Base-by-base conservation (phyloP, 2,329 filamentous ascomycete species). In the Basipetospora chlamydospora region DNA sequence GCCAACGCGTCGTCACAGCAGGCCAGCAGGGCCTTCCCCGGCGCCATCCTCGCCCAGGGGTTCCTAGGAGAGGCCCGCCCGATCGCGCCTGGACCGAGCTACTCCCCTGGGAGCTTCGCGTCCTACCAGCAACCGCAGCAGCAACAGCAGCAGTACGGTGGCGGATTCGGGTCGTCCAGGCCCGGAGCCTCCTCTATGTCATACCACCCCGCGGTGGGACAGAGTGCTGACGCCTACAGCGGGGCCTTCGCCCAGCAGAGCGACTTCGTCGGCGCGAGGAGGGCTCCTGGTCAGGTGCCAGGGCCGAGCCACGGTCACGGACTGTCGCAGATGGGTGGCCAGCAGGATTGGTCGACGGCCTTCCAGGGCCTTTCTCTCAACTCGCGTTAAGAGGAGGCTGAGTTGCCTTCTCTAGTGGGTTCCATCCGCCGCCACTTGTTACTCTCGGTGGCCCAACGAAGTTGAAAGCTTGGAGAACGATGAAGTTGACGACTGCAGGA, bases 311-410 rank as follows among this genome's bases (percentile, higher is more conserved):
- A 57, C 35, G 46, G 52, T 7, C 61, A 64, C 39, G 53, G 51
- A n/a, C 42, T 58, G 42, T 58, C 56, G 41, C 49, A 58, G 44
- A 56, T 69, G 39, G 51, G 54, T 35, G 53, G 55, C 21, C 64
- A 66, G 47, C 60, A 64, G 33, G 76, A 80, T 34, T 82, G 78
- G 77, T 58, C 67, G 18, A 60, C 61, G 37, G 57, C 66, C 5
- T 83, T 84, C 52, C 79, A 85, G 52, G 72, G 79, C 8, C 59
- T 86, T 13, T 86, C 80, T 2, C 66, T 86, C 43, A 80, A 80
- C 49, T 70, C 72, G 44, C 67, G 68, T 42, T 73, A 49, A 58
- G 10, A 28, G 7, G 15, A 26, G n/a, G n/a, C n/a, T n/a, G n/a
- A n/a, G n/a, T n/a, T n/a, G n/a, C n/a, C n/a, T n/a, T n/a, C n/a